These are phyloP conservation scores for Acanthamoeba healyi DNA, from an alignment of 208 protist species.

Conservation along the genomic window DNA sequence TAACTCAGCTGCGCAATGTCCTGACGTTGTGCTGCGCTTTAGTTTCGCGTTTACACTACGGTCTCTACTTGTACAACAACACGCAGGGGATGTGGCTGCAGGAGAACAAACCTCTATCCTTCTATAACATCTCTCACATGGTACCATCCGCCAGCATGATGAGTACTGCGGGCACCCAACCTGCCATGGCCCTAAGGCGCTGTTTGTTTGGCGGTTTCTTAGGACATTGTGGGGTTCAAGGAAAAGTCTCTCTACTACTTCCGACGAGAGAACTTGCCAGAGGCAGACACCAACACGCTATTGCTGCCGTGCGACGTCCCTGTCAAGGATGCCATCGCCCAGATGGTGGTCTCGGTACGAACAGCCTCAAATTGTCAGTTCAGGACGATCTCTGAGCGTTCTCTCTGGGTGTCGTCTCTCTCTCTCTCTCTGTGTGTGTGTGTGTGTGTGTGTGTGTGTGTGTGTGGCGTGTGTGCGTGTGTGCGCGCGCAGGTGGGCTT, in stretches of 20 bases:
- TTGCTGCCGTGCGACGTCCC: slow-evolving; percentile 15
- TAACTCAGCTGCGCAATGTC: not conserved
- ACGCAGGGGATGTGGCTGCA: slow-evolving; percentile 13
- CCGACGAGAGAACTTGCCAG: not conserved
- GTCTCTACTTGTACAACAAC: slow-evolving; percentile 42
- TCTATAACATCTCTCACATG: slow-evolving; percentile 39
- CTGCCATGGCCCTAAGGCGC: too few relatives aligned
- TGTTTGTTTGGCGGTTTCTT: too few relatives aligned
- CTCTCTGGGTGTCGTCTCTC: too few relatives aligned
- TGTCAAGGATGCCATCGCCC: not conserved
- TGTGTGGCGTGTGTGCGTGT: too few relatives aligned
- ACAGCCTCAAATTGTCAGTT: too few relatives aligned
- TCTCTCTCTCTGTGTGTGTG: too few relatives aligned
- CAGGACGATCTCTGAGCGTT: too few relatives aligned
- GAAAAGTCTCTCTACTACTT: slow-evolving; percentile 18
- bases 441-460: too few relatives aligned
- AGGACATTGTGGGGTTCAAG: slow-evolving; percentile 18
- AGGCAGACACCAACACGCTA: not conserved
- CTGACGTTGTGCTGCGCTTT: not conserved
- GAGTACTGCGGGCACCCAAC: not conserved
- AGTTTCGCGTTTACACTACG: not conserved
- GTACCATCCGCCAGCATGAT: not conserved
- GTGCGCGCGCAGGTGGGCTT: not conserved
- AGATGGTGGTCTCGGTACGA: not conserved
- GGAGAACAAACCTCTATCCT: slow-evolving; percentile 38